Evolutionary conservation across 768 basidiomycete species (phyloP), one percentile per base, ranked within the genome.

Genomic region (Austroboletus eburneus): DNA sequence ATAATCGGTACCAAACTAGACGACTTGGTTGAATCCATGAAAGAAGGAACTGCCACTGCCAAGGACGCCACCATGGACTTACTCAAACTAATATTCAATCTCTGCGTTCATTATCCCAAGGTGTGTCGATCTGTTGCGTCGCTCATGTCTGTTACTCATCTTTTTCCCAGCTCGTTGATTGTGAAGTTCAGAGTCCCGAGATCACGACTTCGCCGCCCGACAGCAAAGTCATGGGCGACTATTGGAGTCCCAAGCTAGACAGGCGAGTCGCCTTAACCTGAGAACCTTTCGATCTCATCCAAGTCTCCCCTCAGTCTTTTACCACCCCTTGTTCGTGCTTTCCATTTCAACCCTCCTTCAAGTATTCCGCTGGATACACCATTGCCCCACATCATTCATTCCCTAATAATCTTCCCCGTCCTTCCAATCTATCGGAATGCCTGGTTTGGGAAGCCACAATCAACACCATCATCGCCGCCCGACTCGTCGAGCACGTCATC

Each of bases 51-150:
- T 17, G 17, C 18, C 7, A 22, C 20, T 4, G 17, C 80, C 24
- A 76, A 75, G 54, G 87, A 90, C 45, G 90, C 92, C 3, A 76
- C 87, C 70, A 75, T 78, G 4, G 93, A 97, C 64, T 61, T 92
- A 21, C 75, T 97, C 46, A 97, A 97, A 61, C 74, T 92, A 39
- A 72, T 78, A 3, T 93, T 90, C 66, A 93, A 95, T 62, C 62
- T 95, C 24, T 71, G 91, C 42, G 63, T 81, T 34, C 85, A 87
- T 60, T 92, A 90, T 65, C 90, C 90, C 5, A 89, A 83, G 72
- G 87, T 86, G 5, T 30, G 52, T 44, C n/a, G 0, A 7, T 3
- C 5, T 24, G 36, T 39, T 24, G 13, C 22, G 25, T 45, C 30
- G 0, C 2, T 42, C 18, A 12, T 12, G 4, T 20, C 34, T 0